Conservation (phyloP, 345 rosid species). For the Sonneratia alba region DNA sequence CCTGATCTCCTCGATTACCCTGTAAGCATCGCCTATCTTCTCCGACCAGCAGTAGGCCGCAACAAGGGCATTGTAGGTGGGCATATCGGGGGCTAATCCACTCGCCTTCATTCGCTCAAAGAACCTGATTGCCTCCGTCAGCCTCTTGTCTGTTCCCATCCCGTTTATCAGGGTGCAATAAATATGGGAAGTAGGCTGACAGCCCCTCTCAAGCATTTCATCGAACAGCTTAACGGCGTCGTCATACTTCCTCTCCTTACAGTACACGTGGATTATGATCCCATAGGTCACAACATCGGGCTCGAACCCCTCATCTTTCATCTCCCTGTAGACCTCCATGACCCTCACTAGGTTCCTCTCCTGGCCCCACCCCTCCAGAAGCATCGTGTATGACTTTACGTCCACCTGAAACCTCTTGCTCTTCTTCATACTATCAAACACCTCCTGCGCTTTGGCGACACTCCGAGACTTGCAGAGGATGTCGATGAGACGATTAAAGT, state of each 20-base stretch:
- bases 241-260: constrained; percentile 27
- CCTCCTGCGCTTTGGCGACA: constrained; percentile 59
- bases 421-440: constrained; percentile 74
- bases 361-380: constrained; percentile 83
- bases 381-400: constrained; percentile 60
- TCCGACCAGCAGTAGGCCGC: constrained; percentile 70
- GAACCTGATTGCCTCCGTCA: constrained; percentile 49
- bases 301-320: constrained; percentile 44
- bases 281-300: constrained; percentile 77
- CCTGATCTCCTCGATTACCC: constrained; percentile 63
- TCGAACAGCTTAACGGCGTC: constrained; percentile 38
- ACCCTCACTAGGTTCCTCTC: constrained; percentile 51
- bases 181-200: constrained; percentile 60
- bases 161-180: constrained; percentile 72
- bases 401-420: constrained; percentile 52
- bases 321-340: constrained; percentile 57
- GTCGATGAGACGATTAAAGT: constrained; percentile 63
- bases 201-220: constrained; percentile 57
- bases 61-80: constrained; percentile 73
- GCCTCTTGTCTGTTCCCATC: constrained; percentile 57
- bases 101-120: constrained; percentile 47
- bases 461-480: constrained; percentile 57
- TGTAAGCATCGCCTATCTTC: constrained; percentile 41
- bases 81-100: constrained; percentile 53
- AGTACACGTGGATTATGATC: constrained; percentile 59